Evolutionary conservation across 139 green algal species (phyloP).

Genomic region (Chlamydomonas sphaeroides): DNA sequence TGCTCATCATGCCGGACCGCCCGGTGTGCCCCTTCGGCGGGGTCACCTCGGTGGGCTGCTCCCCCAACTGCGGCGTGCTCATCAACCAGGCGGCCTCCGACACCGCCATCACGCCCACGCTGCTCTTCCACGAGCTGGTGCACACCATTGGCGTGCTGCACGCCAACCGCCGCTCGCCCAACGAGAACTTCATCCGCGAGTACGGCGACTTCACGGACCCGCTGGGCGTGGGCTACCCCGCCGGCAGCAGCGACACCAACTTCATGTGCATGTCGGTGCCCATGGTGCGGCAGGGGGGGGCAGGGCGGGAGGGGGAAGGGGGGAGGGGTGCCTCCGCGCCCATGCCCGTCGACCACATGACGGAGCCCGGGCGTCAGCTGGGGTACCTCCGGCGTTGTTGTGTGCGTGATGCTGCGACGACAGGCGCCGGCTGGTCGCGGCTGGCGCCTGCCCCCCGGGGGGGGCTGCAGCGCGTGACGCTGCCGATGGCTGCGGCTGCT

Average conservation of each 20-base stretch:
- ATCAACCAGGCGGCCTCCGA: neutral
- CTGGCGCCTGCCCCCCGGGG: no score
- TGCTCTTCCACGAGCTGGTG: neutral
- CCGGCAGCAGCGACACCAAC: neutral
- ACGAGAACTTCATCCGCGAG: neutral
- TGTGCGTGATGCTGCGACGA: no score
- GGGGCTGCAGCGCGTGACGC: no score
- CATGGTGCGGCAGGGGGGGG: no score
- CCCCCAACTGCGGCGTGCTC: neutral
- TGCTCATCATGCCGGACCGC: neutral
- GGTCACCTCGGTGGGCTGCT: neutral
- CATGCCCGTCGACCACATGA: no score
- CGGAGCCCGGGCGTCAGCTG: no score
- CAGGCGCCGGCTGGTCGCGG: no score
- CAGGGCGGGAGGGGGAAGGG: no score
- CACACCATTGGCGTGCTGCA: constrained; percentile 24
- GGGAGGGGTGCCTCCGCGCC: no score
- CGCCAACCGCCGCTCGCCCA: neutral
- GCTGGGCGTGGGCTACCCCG: neutral
- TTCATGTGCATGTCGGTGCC: neutral
- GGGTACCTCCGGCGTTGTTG: no score
- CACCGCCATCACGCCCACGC: neutral
- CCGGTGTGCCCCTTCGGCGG: neutral
- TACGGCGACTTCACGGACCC: constrained; percentile 10
- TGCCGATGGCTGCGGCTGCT: no score